Percentiles rank a stretch among this genome's conserved stretches.
Conservation (phyloP, 2,329 filamentous ascomycete species). For the Setomelanomma holmii region DNA sequence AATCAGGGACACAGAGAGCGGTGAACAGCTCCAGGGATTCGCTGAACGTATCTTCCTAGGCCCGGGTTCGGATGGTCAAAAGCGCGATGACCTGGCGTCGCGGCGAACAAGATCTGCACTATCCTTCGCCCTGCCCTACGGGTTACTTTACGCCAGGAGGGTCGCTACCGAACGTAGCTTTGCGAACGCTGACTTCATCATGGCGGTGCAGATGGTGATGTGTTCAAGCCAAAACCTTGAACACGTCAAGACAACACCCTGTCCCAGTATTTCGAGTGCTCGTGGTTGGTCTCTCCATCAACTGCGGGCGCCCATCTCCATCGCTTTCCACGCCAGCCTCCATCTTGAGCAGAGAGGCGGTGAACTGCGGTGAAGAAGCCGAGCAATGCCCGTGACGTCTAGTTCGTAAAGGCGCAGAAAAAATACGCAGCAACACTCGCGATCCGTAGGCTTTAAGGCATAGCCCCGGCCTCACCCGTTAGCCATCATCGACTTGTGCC, state of each 20-base stretch:
- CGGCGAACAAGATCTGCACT: slow-evolving; percentile 51
- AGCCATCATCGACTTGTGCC: slow-evolving; percentile 21
- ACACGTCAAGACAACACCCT: slow-evolving; percentile 17
- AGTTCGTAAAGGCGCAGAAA: slow-evolving; percentile 28
- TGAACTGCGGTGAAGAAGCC: slow-evolving; percentile 34
- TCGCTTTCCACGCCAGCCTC: slow-evolving; percentile 18
- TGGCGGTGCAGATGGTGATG: slow-evolving; percentile 46
- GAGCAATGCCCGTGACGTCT: slow-evolving; percentile 36
- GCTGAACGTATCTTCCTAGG: slow-evolving; percentile 30
- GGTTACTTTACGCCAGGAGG: slow-evolving; percentile 42
- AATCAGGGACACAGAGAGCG: slow-evolving; percentile 42
- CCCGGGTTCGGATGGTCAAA: slow-evolving; percentile 37
- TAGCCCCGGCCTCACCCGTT: slow-evolving; percentile 43
- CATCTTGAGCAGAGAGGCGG: slow-evolving; percentile 32
- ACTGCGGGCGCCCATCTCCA: slow-evolving; percentile 18
- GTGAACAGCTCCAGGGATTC: slow-evolving; percentile 50
- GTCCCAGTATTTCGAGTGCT: slow-evolving; percentile 18
- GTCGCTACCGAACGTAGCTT: slow-evolving; percentile 45
- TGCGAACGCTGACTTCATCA: slow-evolving; percentile 47
- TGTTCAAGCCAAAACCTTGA: slow-evolving; percentile 40
- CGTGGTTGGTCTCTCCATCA: slow-evolving; percentile 23
- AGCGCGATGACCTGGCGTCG: slow-evolving; percentile 49
- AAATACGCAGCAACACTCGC: slow-evolving; percentile 24
- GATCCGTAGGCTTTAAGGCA: slow-evolving; percentile 27
- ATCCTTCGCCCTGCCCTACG: slow-evolving; percentile 45